Percentiles rank a stretch among this genome's conserved stretches.
Conservation (phyloP, 805 yeast genomes). For the Monosporozyma unispora region DNA sequence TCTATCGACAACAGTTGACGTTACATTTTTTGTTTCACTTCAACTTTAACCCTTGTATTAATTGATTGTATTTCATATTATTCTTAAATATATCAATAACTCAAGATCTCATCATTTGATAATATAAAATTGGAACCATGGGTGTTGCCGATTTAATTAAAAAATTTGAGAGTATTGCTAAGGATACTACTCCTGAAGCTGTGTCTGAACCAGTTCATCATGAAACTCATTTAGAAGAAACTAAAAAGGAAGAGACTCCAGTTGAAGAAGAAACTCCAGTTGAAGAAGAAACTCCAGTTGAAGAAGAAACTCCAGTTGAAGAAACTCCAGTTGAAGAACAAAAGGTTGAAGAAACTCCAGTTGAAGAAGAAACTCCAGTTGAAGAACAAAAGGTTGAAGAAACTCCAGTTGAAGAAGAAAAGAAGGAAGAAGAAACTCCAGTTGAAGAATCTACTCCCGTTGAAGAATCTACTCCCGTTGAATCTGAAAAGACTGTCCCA, state of each 20-base stretch:
- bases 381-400: constrained; percentile 9
- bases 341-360: constrained; percentile 5
- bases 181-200: constrained; percentile 4
- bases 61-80: not conserved
- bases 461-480: not conserved
- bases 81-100: not conserved
- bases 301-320: constrained; percentile 7
- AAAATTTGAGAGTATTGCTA: constrained; percentile 27
- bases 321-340: constrained; percentile 6
- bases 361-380: constrained; percentile 3
- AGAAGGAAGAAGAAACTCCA: not conserved
- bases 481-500: constrained; percentile 39
- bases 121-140: constrained; percentile 14
- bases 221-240: too few relatives aligned
- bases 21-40: not conserved
- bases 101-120: not conserved
- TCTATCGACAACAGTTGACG: not conserved
- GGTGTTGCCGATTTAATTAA: constrained; percentile 33
- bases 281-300: not conserved
- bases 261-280: constrained; percentile 4
- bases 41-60: not conserved
- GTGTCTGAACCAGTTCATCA: not conserved
- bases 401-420: constrained; percentile 1
- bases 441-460: constrained; percentile 2
- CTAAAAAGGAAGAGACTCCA: constrained; percentile 1